Evolutionary conservation across 2,329 filamentous ascomycete species (phyloP).

Genomic region (Neonectria neomacrospora): DNA sequence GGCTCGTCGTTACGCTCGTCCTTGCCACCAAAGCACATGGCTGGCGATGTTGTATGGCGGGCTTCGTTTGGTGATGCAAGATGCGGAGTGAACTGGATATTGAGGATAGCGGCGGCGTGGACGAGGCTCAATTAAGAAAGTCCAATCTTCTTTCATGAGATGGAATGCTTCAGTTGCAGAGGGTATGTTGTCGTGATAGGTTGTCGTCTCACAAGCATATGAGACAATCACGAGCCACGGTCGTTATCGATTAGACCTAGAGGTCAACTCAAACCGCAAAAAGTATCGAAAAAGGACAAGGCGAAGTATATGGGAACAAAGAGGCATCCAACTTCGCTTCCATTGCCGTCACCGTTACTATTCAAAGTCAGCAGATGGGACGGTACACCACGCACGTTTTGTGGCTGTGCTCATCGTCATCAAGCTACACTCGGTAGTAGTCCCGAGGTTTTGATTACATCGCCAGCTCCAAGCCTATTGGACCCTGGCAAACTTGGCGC

Average conservation of each 20-base stretch:
- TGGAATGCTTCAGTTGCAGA: background rate
- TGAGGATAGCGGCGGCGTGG: background rate
- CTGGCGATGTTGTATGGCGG: slow-evolving; percentile 5
- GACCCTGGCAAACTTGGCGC: background rate
- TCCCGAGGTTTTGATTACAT: background rate
- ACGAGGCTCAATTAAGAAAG: background rate
- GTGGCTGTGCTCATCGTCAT: slow-evolving; percentile 33
- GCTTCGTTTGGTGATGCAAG: slow-evolving; percentile 4
- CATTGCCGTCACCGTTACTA: background rate
- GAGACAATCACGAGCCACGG: background rate
- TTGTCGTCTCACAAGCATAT: background rate
- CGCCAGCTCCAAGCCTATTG: background rate
- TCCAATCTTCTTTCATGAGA: background rate
- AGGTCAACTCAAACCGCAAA: background rate
- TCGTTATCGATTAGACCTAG: background rate
- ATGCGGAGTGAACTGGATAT: background rate
- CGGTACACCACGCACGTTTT: background rate
- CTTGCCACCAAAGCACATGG: slow-evolving; percentile 63
- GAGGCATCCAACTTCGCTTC: background rate
- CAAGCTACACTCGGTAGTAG: background rate
- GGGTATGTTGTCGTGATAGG: background rate
- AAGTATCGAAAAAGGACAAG: background rate
- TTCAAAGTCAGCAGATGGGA: slow-evolving; percentile 16
- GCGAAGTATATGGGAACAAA: background rate
- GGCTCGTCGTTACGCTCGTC: slow-evolving; percentile 53